Evolutionary conservation across 2,329 filamentous ascomycete genomes (phyloP).

Genomic region (Fusarium pseudograminearum): DNA sequence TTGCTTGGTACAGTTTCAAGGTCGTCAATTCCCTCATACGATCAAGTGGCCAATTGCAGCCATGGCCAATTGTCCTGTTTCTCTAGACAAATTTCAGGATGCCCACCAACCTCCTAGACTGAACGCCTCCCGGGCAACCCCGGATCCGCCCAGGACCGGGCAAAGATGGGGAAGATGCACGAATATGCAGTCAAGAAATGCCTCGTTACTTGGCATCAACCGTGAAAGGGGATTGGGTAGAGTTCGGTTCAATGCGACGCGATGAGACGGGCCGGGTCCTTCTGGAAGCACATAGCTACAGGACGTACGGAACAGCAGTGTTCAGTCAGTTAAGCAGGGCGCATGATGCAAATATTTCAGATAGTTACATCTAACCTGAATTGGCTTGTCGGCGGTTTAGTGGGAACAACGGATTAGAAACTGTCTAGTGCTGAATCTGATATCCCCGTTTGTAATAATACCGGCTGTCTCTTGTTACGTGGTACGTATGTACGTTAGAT

Average conservation of each 20-base stretch:
- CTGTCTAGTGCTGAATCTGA: conserved; percentile 9
- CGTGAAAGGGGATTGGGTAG: conserved; percentile 32
- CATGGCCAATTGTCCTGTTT: conserved; percentile 31
- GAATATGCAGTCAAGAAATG: conserved; percentile 47
- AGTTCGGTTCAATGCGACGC: conserved; percentile 11
- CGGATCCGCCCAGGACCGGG: conserved; percentile 46
- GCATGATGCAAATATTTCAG: conserved; percentile 40
- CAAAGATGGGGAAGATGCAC: conserved; percentile 44
- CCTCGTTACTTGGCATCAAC: conserved; percentile 43
- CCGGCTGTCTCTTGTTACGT: not conserved
- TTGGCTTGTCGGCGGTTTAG: conserved; percentile 39
- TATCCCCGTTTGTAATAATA: conserved; percentile 13
- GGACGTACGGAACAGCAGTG: not conserved
- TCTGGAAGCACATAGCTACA: conserved; percentile 15
- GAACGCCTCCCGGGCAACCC: conserved; percentile 48
- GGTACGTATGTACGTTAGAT: not conserved
- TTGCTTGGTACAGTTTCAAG: conserved; percentile 34
- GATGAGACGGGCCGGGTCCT: conserved; percentile 21
- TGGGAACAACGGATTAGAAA: conserved; percentile 36
- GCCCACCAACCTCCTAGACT: conserved; percentile 32
- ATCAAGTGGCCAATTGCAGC: conserved; percentile 30
- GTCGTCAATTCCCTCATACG: conserved; percentile 44
- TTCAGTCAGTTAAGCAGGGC: not conserved
- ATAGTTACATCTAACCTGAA: conserved; percentile 22
- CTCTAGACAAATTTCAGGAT: conserved; percentile 19